Conservation (phyloP, 352 stramenopile species). For the Poterioochromonas sp. region DNA sequence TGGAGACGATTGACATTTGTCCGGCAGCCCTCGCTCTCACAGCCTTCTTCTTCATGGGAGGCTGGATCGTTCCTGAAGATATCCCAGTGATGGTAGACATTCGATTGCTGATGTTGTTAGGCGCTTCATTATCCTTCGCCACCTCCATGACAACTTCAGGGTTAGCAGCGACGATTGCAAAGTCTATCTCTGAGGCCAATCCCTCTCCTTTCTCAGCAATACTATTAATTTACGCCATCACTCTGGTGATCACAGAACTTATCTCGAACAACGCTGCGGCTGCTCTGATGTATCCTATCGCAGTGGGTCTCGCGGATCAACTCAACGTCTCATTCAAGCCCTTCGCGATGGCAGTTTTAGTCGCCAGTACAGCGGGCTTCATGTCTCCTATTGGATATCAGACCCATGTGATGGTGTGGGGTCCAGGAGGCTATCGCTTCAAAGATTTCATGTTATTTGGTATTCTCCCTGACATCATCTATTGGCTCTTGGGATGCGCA, state of each 20-base stretch:
- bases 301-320: slow-evolving; percentile 37
- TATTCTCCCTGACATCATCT: slow-evolving; percentile 41
- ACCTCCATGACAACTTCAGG: slow-evolving; percentile 42
- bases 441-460: slow-evolving; percentile 46
- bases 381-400: slow-evolving; percentile 49
- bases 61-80: slow-evolving; percentile 43
- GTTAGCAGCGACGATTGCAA: slow-evolving; percentile 39
- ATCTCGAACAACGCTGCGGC: slow-evolving; percentile 48
- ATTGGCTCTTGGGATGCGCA: slow-evolving; percentile 26
- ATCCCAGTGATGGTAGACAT: slow-evolving; percentile 44
- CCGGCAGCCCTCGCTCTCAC: slow-evolving; percentile 35
- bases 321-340: slow-evolving; percentile 43
- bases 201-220: slow-evolving; percentile 32
- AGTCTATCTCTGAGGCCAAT: slow-evolving; percentile 37
- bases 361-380: slow-evolving; percentile 36
- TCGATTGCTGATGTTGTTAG: slow-evolving; percentile 45
- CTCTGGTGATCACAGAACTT: slow-evolving; percentile 42
- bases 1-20: slow-evolving; percentile 4
- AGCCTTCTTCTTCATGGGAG: slow-evolving; percentile 42
- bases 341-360: slow-evolving; percentile 43
- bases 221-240: slow-evolving; percentile 44
- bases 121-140: slow-evolving; percentile 43
- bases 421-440: slow-evolving; percentile 45
- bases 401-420: slow-evolving; percentile 49
- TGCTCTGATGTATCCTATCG: slow-evolving; percentile 43